A percentile compares a stretch with the other conserved stretches of the same genome.
Conservation (phyloP, 257 asterid genomes). For the Solanum sparsipilum region DNA sequence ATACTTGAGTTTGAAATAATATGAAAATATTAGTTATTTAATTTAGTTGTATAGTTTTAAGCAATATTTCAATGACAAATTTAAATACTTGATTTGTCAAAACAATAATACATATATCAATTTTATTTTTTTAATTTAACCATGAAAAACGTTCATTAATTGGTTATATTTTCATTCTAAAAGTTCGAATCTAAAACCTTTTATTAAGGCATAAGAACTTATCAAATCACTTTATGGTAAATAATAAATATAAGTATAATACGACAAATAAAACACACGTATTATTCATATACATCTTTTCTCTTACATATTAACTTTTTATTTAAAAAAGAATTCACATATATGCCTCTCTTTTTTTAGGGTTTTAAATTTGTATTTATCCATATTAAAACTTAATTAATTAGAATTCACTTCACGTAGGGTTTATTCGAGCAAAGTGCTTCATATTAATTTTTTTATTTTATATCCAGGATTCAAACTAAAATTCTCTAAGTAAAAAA, state of each 20-base stretch:
- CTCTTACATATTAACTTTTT: background rate
- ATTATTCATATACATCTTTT: background rate
- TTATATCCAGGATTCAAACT: background rate
- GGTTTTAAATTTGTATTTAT: too few relatives aligned
- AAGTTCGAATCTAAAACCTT: background rate
- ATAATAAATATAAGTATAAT: background rate
- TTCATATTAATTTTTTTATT: background rate
- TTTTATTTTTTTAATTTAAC: background rate
- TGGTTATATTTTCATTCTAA: background rate
- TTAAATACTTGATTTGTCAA: background rate
- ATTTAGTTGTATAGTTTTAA: background rate
- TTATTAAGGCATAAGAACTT: background rate
- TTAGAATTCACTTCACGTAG: too few relatives aligned
- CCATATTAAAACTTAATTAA: background rate
- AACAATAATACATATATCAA: background rate
- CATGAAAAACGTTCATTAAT: background rate
- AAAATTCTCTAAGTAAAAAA: background rate
- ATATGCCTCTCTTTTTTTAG: background rate
- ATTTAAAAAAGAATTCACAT: background rate
- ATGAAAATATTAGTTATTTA: background rate
- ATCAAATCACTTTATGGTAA: background rate
- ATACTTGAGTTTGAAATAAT: background rate
- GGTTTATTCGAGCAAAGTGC: background rate
- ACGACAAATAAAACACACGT: background rate
- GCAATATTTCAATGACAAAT: background rate